Evolutionary conservation across 2,329 filamentous ascomycete species (phyloP).

Genomic region (Xylaria digitata): DNA sequence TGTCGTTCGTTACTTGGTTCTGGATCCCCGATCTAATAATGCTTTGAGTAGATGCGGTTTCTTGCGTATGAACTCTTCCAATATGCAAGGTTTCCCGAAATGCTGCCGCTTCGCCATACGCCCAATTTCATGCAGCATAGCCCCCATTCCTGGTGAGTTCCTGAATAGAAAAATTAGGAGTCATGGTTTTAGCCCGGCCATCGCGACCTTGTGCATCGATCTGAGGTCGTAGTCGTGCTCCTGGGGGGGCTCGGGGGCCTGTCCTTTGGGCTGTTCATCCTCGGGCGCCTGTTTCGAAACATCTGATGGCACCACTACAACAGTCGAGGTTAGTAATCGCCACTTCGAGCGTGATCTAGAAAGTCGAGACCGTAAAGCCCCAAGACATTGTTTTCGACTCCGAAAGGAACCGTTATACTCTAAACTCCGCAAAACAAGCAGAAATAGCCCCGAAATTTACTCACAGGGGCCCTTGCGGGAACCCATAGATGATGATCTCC

Average conservation of each 20-base stretch:
- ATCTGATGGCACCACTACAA: slow-evolving; percentile 19
- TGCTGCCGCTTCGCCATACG: slow-evolving; percentile 43
- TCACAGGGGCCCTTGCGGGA: too few relatives aligned
- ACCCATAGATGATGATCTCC: slow-evolving; percentile 31
- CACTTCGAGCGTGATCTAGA: too few relatives aligned
- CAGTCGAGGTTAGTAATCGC: too few relatives aligned
- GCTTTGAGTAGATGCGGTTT: slow-evolving; percentile 29
- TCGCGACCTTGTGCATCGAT: slow-evolving; percentile 49
- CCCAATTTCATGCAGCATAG: slow-evolving; percentile 43
- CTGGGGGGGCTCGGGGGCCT: slow-evolving; percentile 11
- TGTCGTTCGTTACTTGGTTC: slow-evolving; percentile 27
- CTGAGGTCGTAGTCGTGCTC: slow-evolving; percentile 45
- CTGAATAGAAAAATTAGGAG: slow-evolving; percentile 19
- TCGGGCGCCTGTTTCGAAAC: slow-evolving; percentile 13
- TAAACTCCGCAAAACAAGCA: too few relatives aligned
- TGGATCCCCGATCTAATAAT: slow-evolving; percentile 24
- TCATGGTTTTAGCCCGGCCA: slow-evolving; percentile 47
- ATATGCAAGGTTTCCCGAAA: slow-evolving; percentile 32
- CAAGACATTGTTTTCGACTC: too few relatives aligned
- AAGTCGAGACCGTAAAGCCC: too few relatives aligned
- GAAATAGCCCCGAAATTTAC: too few relatives aligned
- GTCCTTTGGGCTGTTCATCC: slow-evolving; percentile 31
- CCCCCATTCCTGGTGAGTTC: slow-evolving; percentile 31
- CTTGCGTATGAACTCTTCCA: slow-evolving; percentile 25
- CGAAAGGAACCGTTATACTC: too few relatives aligned